Percentiles rank a stretch among this genome's conserved stretches.
phyloP scores from a whole-genome alignment of 352 stramenopile genomes.

The Pythium scleroteichum region DNA sequence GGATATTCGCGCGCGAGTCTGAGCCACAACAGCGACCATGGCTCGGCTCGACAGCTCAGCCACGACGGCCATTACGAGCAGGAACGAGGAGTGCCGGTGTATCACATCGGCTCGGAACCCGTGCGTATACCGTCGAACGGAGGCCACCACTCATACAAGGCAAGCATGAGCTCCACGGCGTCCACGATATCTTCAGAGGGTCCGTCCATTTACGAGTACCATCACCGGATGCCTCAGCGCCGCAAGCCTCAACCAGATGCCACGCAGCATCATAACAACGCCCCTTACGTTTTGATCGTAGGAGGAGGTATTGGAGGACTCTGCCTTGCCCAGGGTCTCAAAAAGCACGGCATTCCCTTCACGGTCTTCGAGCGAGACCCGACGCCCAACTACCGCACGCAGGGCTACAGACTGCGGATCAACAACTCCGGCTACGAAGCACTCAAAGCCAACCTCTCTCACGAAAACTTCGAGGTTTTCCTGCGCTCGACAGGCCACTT shows the following conservation, averaged over 20 bases:
- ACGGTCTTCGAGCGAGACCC: constrained; percentile 68
- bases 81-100: no score
- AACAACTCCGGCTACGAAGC: constrained; percentile 60
- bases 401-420: constrained; percentile 65
- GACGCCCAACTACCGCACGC: constrained; percentile 58
- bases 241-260: neutral
- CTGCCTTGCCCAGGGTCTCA: constrained; percentile 61
- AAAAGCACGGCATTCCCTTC: constrained; percentile 61
- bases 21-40: neutral
- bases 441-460: constrained; percentile 45
- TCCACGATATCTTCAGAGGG: constrained; percentile 1
- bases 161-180: constrained; percentile 7
- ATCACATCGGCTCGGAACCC: no score
- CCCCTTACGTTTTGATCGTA: constrained; percentile 29
- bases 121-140: constrained; percentile 10
- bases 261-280: neutral
- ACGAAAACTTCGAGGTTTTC: constrained; percentile 60
- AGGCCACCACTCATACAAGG: neutral
- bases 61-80: no score
- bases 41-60: neutral
- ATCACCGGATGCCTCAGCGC: constrained; percentile 23
- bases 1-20: constrained; percentile 15
- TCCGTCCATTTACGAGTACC: constrained; percentile 26
- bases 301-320: constrained; percentile 59
- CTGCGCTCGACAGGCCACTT: constrained; percentile 54